These are phyloP conservation scores for Dorcoceras hygrometricum DNA, from an alignment of 257 asterid genomes.

Conservation along the genomic window DNA sequence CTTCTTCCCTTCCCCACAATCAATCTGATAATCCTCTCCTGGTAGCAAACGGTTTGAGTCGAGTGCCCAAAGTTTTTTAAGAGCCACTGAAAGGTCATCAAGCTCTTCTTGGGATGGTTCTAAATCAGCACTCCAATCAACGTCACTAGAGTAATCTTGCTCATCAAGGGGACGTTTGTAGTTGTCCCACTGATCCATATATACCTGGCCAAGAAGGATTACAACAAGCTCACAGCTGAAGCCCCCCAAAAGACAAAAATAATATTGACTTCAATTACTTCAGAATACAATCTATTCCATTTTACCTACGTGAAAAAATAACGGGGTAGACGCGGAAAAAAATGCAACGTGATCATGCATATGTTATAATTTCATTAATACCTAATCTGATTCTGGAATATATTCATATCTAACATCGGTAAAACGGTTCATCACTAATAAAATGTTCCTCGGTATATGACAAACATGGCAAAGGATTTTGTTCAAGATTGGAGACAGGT, in stretches of 20 bases:
- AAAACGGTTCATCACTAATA: conserved; percentile 5
- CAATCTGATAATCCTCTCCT: conserved; percentile 77
- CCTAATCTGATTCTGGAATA: not conserved
- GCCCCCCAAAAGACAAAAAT: not conserved
- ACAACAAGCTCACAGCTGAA: conserved; percentile 11
- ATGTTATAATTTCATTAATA: not conserved
- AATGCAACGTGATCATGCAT: no score
- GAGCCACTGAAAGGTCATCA: conserved; percentile 58
- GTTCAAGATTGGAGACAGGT: conserved; percentile 8
- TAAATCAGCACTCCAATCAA: conserved; percentile 31
- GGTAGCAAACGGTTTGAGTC: conserved; percentile 74
- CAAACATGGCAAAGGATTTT: not conserved
- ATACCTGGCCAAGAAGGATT: conserved; percentile 43
- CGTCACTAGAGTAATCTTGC: conserved; percentile 66
- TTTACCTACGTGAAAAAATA: not conserved
- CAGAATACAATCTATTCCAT: no score
- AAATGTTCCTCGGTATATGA: not conserved
- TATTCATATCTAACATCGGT: not conserved
- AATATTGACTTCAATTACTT: not conserved
- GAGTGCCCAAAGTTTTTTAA: conserved; percentile 80
- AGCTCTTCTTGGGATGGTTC: conserved; percentile 75
- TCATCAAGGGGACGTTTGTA: conserved; percentile 63
- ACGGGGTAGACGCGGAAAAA: not conserved
- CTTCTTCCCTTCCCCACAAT: conserved; percentile 88
- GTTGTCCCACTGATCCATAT: conserved; percentile 53